Base-by-base conservation (phyloP, 2,329 filamentous ascomycete species). In the Talaromyces rugulosus region DNA sequence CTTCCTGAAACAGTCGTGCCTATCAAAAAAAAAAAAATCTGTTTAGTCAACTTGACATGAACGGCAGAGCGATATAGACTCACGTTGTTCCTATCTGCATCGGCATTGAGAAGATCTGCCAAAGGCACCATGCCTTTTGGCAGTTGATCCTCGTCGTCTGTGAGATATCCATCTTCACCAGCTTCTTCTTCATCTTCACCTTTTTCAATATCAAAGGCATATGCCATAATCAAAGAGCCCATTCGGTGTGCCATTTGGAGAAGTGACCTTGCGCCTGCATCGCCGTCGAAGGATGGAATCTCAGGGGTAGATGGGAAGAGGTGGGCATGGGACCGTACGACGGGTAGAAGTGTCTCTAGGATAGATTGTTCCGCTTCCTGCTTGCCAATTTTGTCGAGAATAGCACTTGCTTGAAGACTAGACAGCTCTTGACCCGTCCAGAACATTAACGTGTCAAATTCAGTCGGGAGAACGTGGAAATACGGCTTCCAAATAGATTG, bases 201-300 rank as follows among this genome's bases (percentile, higher is more conserved):
- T 40, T 81, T 81, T 66, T 87, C 85, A 6, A 96, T 83, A 67
- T 96, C 92, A 72, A 96, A 96, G 0, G 92, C 92, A 72, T 96
- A 96, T 0, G 92, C 89, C 92, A 96, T 96, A 67, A 96, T 94
- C 16, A 89, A 87, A 64, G 89, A 93, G 1, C 90, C 92, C 88
- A 96, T 93, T 8, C 86, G 83, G 72, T 96, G 92, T 58, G 90
- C 89, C 18, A 87, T 73, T 16, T 76, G 69, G 3, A 88, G 70
- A 12, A 88, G 75, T 28, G 81, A 74, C 60, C 79, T 76, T 60
- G 82, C 66, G 23, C 80, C 67, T 60, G 73, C 61, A 67, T 74
- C 65, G 69, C 74, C 66, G 69, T 78, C 65, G 67, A 63, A 80
- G 70, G 63, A 80, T 66, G 67, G 76, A 68, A 82, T 75, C 64